Evolutionary conservation across 768 basidiomycete genomes (phyloP), one percentile per base, ranked within the genome.

Genomic region (Phylloporus arenicola): DNA sequence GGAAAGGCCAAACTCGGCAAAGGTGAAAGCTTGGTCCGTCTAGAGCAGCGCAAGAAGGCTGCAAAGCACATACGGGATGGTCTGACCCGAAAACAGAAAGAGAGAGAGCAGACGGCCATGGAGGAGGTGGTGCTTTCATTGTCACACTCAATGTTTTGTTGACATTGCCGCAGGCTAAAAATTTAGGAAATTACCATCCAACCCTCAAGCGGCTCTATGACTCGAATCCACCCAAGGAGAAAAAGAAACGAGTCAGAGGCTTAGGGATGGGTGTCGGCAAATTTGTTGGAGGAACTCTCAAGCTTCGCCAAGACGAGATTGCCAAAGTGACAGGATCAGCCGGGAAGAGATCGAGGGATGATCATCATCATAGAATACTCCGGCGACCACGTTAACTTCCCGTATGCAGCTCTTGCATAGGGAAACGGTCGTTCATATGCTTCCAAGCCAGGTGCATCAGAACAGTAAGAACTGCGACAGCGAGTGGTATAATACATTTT

Each of bases 111-210:
- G 44, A 76, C 76, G 51, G 62, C 77, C 35, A 68, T 91, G 8
- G 82, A 87, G 61, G 85, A 90, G 81, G 90, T 89, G 38, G 38
- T 64, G 59, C 20, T 17, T 50, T n/a, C 20, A 13, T 35, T 22
- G 16, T 19, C 6, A 24, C 10, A 2, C 10, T 43, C 22, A 12
- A 43, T 12, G 11, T 40, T 47, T 47, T 27, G 25, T 57, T 55
- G 42, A 55, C 51, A 33, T 51, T 12, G 50, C 22, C 17, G 29
- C 48, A 92, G 90, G 88, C 88, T 6, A 92, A 91, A 68, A 78
- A 86, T 55, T 54, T 88, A 53, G 90, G 90, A 16, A 92, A 90
- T 64, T 92, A 91, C 63, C 88, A 92, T 57, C 88, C 86, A 34
- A 72, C 76, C 4, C 70, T 92, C 48, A 92, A 90, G 65, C 81